A percentile compares a stretch with the other conserved stretches of the same genome.
phyloP scores from a whole-genome alignment of 352 stramenopile genomes.

The Globisporangium nunn region DNA sequence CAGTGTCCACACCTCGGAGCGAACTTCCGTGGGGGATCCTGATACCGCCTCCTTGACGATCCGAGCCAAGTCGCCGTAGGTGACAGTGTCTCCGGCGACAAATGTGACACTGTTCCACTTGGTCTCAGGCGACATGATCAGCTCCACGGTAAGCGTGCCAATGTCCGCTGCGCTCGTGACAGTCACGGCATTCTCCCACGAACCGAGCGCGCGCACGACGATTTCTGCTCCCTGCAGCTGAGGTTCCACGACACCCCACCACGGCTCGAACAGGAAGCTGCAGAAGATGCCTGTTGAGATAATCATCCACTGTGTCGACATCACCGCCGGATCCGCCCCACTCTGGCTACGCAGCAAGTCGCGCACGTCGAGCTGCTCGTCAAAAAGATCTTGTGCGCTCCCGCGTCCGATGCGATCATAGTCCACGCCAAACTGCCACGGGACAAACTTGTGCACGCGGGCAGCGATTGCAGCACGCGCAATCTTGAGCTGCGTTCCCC shows the following conservation, averaged over 20 bases:
- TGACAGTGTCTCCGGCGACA: constrained; percentile 11
- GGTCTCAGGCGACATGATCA: constrained; percentile 3
- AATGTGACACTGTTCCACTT: constrained; percentile 9
- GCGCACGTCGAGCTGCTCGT: constrained; percentile 13
- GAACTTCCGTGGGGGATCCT: background rate
- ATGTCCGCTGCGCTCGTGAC: constrained; percentile 12
- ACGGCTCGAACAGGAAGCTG: constrained; percentile 12
- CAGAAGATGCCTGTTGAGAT: constrained; percentile 11
- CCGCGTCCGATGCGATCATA: constrained; percentile 9
- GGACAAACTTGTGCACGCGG: constrained; percentile 6
- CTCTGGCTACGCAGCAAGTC: constrained; percentile 9
- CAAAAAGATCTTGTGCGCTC: constrained; percentile 10
- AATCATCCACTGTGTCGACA: constrained; percentile 9
- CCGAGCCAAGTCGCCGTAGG: constrained; percentile 1
- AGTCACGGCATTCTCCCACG: constrained; percentile 11
- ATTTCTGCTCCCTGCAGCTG: background rate
- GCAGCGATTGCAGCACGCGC: constrained; percentile 5
- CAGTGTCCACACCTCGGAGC: background rate
- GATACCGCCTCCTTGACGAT: background rate
- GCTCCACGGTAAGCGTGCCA: constrained; percentile 5
- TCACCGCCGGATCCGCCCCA: background rate
- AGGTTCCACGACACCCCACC: constrained; percentile 9
- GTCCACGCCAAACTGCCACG: constrained; percentile 14
- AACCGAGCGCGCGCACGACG: constrained; percentile 8
- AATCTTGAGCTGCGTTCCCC: constrained; percentile 12